phyloP scores from a whole-genome alignment of 495 filamentous ascomycete species.

The Podospora pseudopauciseta region DNA sequence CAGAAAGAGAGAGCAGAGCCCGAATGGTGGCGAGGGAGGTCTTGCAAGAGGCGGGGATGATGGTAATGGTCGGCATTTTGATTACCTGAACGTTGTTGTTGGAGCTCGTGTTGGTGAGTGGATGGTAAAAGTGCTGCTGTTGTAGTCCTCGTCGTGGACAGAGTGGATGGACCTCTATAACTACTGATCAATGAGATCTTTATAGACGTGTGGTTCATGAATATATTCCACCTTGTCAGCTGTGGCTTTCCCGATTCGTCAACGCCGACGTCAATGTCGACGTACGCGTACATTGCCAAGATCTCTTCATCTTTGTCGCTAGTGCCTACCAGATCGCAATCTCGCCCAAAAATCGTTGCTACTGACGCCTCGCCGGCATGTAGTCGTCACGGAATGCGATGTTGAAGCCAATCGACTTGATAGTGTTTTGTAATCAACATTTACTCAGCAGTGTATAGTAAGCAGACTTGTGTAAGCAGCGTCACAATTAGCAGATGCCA shows the following conservation, averaged over 20 bases:
- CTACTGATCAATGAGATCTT: too few relatives aligned
- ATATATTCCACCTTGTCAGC: too few relatives aligned
- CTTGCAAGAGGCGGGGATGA: constrained; percentile 24
- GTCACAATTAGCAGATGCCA: not conserved
- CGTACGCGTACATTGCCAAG: too few relatives aligned
- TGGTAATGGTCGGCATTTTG: constrained; percentile 22
- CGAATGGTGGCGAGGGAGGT: constrained; percentile 28
- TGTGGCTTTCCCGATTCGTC: too few relatives aligned
- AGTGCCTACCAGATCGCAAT: too few relatives aligned
- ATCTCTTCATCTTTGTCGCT: too few relatives aligned
- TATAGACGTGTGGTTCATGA: too few relatives aligned
- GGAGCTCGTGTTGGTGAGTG: not conserved
- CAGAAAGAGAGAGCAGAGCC: constrained; percentile 19
- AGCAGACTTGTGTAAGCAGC: not conserved
- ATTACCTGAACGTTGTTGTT: not conserved
- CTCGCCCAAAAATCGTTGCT: too few relatives aligned
- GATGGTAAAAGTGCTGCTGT: not conserved
- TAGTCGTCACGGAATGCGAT: not conserved
- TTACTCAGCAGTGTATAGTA: too few relatives aligned
- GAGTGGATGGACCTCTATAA: too few relatives aligned
- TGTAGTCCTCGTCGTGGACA: not conserved
- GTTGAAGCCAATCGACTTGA: not conserved
- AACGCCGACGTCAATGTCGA: too few relatives aligned
- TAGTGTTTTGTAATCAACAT: not conserved
- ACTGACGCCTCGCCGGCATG: too few relatives aligned